Base-by-base conservation (phyloP, 2,329 filamentous ascomycete genomes). In the Neofusicoccum cordaticola region DNA sequence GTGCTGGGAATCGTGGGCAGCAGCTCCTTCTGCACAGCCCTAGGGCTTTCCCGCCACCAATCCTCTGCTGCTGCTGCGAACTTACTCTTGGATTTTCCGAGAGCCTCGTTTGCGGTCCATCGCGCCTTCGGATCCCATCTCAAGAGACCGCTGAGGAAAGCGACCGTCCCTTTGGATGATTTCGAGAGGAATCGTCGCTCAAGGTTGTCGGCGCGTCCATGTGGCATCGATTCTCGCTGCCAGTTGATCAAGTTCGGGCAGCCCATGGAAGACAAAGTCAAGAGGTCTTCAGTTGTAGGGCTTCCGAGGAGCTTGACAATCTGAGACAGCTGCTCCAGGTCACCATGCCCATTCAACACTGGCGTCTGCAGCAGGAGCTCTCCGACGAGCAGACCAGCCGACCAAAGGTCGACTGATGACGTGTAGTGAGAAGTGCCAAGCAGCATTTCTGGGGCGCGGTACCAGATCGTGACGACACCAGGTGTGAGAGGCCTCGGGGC, bases 1-100 rank as follows among this genome's bases (percentile, higher is more conserved):
- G 71, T 68, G 63, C 75, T 73, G 3, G 73, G 73, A 48, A 76
- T 76, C 1, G 74, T 76, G 22, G 75, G 75, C 27, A 77, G 68
- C 62, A 63, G 41, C 72, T 60, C 70, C 34, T 68, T 69, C 13
- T 71, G 71, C 42, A 72, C 71, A 6, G 73, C 71, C 31, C 71
- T 68, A 4, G 75, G 75, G 4, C 35, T 64, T 51, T 69, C 65
- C 47, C 47, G 60, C 67, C 64, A 72, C 71, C 71, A 72, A 17
- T 57, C 45, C 51, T 67, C 65, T 35, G 69, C 68, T n/a, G 63
- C 63, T 17, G 42, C 62, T 17, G 66, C 51, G 52, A 61, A 58
- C 13, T 62, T 52, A 45, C 57, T 66, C 35, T 50, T 67, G 3
- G 68, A 66, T 51, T 65, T 67, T 35, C 66, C 71, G 45, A 72